A percentile compares a stretch with the other conserved stretches of the same genome.
Evolutionary conservation across 2,329 filamentous ascomycete genomes (phyloP).

Genomic region (Aspergillus luchuensis): DNA sequence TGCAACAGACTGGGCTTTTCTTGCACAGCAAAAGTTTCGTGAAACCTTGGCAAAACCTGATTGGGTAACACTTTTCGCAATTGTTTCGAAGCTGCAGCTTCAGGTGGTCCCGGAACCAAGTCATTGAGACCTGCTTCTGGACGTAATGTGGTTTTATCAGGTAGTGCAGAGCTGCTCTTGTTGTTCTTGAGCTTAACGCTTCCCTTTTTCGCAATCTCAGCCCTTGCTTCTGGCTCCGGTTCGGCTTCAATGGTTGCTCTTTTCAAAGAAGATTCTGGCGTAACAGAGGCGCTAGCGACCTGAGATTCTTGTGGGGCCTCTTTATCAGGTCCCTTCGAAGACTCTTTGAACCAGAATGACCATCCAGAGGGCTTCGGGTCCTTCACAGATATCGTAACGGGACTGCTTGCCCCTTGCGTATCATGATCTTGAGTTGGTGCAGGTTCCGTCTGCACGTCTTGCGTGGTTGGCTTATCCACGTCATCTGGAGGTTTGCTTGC

Average conservation of each 20-base stretch:
- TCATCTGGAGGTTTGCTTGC: constrained; percentile 18
- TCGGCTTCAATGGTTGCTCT: constrained; percentile 22
- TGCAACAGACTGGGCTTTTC: constrained; percentile 67
- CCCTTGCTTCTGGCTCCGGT: constrained; percentile 26
- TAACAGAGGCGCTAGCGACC: constrained; percentile 27
- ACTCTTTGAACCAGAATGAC: constrained; percentile 46
- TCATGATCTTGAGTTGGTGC: constrained; percentile 20
- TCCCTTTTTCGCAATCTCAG: constrained; percentile 31
- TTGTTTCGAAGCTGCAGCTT: constrained; percentile 38
- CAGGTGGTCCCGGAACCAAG: constrained; percentile 30
- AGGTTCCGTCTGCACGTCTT: constrained; percentile 14
- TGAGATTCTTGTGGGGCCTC: constrained; percentile 29
- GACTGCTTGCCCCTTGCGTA: constrained; percentile 22
- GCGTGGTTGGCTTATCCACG: constrained; percentile 16
- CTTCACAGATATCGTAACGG: constrained; percentile 25
- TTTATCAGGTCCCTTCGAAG: constrained; percentile 29
- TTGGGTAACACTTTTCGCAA: constrained; percentile 45
- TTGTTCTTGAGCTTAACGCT: constrained; percentile 33
- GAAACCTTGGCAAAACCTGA: constrained; percentile 52
- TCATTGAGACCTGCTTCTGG: constrained; percentile 21
- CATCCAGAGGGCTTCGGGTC: constrained; percentile 39
- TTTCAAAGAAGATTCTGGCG: constrained; percentile 22
- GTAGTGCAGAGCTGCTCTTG: constrained; percentile 26
- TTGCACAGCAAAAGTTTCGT: constrained; percentile 48
- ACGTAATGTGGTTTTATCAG: constrained; percentile 24